Base-by-base conservation (phyloP, 129 eudicot species). In the Pseudognaphalium luteoalbum region DNA sequence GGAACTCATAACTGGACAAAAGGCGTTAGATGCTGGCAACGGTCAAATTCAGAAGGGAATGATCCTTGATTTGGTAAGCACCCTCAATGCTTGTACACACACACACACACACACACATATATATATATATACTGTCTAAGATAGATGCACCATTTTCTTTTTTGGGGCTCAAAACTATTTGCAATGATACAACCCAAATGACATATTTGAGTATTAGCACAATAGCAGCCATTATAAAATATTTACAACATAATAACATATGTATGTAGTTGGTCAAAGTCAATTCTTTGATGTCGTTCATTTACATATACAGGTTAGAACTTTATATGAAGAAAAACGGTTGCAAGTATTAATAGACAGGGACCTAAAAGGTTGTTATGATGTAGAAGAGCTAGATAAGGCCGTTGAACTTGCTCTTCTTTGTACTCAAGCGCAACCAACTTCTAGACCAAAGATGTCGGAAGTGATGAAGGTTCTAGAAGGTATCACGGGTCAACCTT, bases 1-100 rank as follows among this genome's bases (percentile, higher is more conserved):
- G 80, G 99, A 95, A 71, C 92, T 95, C 28, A 81, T 95, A 66
- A 95, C 97, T 7, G 99, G 99, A 7, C 93, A 83, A 76, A 94
- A 87, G 80, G 91, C 96, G 12, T 78, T 91, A 78, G 88, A 91
- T 86, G 86, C 91, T 10, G 96, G 91, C 11, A 87, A 87, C 73
- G 95, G 90, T 71, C 96, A 86, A 63, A 89, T 85, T 83, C 93
- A 91, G 78, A 94, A 91, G 82, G 98, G 97, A 81, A 88, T 81
- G 89, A 87, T 91, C 42, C 91, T 94, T 68, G 98, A 94, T 25
- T 81, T 91, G 98, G 97, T 94, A 81, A 65, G 86, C 80, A 21
- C 12, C 3, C 21, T 57, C 22, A 3, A 19, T 47, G 54, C 71
- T 32, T 61, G 58, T 39, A 35, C 1, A 32, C 28, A 25, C 28